Base-by-base conservation (phyloP, 225 moss, liverwort and hornwort species). In the Climacium dendroides region DNA sequence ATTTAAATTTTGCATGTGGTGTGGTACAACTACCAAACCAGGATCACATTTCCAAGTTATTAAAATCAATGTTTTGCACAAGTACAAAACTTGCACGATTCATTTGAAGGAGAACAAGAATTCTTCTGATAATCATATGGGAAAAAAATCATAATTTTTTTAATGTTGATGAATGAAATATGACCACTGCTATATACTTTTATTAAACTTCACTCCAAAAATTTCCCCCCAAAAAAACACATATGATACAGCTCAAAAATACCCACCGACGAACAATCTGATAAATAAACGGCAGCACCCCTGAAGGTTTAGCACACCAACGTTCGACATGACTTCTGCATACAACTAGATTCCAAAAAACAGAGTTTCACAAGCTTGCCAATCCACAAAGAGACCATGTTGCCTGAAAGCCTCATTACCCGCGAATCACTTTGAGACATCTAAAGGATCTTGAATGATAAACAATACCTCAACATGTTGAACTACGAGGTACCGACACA, bases 101-200 rank as follows among this genome's bases (percentile, higher is more conserved):
- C 69, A 4, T 65, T 39, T 3, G 1, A 45, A 16, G 6, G 3
- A 72, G 17, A 45, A 47, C 0, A 5, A 23, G 5, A 73, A 20
- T 0, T 45, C 15, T 9, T 45, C 2, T 45, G 0, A 73, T 1
- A 1, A 29, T 1, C 10, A 30, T 1, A 2, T 19, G 6, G 30
- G 6, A 47, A 73, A 72, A 29, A 29, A 24, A 17, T 8, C 3
- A 19, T 30, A 29, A 47, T 6, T 16, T 4, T 30, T 1, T 19
- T 11, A 17, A 19, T 35, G 3, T 14, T 22, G 11, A 13, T 0
- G 8, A 34, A 13, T 13, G 34, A 52, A 52, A 75, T 22, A 2
- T 53, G 35, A 53, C 34, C 53, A 52, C 14, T 34, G 3, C 2
- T 35, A 23, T 6, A 9, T 35, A 23, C 5, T 15, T 22, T 24